Percentiles rank a stretch among this genome's conserved stretches.
These are phyloP conservation scores for Ramalina peruviana DNA, from an alignment of 495 filamentous ascomycete genomes.

Conservation along the genomic window DNA sequence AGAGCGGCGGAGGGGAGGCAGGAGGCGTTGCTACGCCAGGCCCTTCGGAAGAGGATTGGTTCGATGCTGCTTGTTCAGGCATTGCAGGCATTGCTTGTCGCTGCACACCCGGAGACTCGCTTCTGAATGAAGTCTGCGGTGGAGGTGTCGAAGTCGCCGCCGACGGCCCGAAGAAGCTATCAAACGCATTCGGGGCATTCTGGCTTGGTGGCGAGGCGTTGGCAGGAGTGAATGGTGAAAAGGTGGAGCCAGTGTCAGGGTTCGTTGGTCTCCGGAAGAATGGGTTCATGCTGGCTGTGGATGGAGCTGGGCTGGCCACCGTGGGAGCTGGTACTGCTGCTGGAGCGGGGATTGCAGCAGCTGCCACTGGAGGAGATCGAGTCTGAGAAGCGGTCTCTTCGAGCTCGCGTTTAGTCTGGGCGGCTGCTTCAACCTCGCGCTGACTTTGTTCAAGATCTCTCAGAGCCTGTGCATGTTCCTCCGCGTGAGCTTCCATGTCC, in stretches of 20 bases:
- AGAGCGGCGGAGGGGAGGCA: slow-evolving; percentile 39
- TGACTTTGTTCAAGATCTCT: slow-evolving; percentile 20
- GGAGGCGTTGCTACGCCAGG: slow-evolving; percentile 40
- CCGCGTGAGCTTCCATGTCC: slow-evolving; percentile 57
- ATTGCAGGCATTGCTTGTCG: slow-evolving; percentile 11
- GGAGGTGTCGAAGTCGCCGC: slow-evolving; percentile 39
- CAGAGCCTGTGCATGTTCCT: slow-evolving; percentile 41
- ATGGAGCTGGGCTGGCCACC: slow-evolving; percentile 30
- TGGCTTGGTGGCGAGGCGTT: slow-evolving; percentile 38
- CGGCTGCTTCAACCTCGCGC: slow-evolving; percentile 29
- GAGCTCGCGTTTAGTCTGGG: slow-evolving; percentile 21
- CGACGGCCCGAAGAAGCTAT: slow-evolving; percentile 77
- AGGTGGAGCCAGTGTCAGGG: slow-evolving; percentile 35
- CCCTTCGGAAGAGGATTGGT: slow-evolving; percentile 9
- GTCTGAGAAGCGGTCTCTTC: slow-evolving; percentile 9
- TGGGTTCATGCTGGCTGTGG: slow-evolving; percentile 69
- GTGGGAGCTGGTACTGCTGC: too few relatives aligned
- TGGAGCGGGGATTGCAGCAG: slow-evolving; percentile 41
- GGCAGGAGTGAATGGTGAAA: slow-evolving; percentile 35
- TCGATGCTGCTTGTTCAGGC: slow-evolving; percentile 28
- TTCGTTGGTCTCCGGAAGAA: slow-evolving; percentile 68
- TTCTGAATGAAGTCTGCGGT: slow-evolving; percentile 52
- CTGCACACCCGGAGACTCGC: slow-evolving; percentile 33
- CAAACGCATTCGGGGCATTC: slow-evolving; percentile 63
- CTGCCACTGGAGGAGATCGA: slow-evolving; percentile 22